A percentile compares a stretch with the other conserved stretches of the same genome.
Conservation (phyloP, 2,329 filamentous ascomycete species). For the Simplicillium sp. region DNA sequence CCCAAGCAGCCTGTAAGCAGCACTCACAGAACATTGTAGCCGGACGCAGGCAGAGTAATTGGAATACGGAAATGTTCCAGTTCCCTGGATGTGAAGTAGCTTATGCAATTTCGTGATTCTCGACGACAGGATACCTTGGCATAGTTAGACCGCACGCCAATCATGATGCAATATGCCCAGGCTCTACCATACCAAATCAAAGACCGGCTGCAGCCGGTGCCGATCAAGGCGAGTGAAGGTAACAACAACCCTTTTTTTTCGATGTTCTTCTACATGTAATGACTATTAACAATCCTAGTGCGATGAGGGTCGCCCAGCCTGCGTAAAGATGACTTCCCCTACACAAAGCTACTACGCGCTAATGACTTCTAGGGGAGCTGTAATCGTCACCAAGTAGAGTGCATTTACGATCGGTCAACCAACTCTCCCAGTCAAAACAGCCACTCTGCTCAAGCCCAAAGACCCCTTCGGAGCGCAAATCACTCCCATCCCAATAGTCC, state of each 20-base stretch:
- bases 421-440: neutral
- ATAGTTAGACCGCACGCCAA: no score
- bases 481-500: neutral
- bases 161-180: constrained; percentile 10
- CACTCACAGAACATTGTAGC: no score
- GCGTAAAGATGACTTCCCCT: constrained; percentile 8
- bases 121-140: no score
- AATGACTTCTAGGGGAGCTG: constrained; percentile 10
- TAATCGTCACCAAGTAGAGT: constrained; percentile 10
- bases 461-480: neutral
- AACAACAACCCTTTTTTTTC: neutral
- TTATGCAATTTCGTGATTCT: no score
- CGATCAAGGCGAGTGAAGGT: constrained; percentile 17
- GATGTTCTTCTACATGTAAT: no score
- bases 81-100: no score
- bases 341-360: neutral
- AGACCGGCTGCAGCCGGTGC: constrained; percentile 16
- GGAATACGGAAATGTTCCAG: no score
- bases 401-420: constrained; percentile 10
- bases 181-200: constrained; percentile 19
- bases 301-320: constrained; percentile 12
- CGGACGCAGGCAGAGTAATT: no score
- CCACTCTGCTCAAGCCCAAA: neutral
- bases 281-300: constrained; percentile 7
- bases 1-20: no score